These are phyloP conservation scores for Periglandula ipomoeae DNA, from an alignment of 2,329 filamentous ascomycete species.

Conservation along the genomic window DNA sequence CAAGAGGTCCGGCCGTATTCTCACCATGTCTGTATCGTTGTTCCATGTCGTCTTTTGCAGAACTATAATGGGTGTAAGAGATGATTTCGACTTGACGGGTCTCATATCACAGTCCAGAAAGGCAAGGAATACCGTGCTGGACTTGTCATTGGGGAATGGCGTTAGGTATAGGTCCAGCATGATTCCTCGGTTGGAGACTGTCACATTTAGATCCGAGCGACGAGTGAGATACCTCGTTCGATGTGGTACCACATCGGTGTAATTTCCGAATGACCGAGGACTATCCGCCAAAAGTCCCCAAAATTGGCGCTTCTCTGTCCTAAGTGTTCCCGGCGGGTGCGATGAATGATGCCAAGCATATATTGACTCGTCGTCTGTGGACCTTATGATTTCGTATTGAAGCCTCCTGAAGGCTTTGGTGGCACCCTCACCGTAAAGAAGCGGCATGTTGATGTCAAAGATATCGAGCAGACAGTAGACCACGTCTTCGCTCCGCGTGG, in stretches of 20 bases:
- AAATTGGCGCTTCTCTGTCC: neutral
- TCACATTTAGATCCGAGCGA: neutral
- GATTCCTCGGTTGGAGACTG: neutral
- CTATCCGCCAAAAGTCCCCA: neutral
- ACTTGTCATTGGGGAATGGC: conserved; percentile 17
- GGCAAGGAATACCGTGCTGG: conserved; percentile 18
- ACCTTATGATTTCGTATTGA: neutral
- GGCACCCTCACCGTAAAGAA: conserved; percentile 23
- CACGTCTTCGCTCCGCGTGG: conserved; percentile 20
- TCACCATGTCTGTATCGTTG: conserved; percentile 18
- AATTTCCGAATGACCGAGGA: neutral
- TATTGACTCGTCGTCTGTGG: neutral
- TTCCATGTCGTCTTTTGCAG: conserved; percentile 20
- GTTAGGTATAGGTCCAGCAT: conserved; percentile 13
- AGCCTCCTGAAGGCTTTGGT: conserved; percentile 18
- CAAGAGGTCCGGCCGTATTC: conserved; percentile 17
- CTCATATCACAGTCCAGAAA: conserved; percentile 21
- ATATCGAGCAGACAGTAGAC: conserved; percentile 24
- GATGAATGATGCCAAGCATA: neutral
- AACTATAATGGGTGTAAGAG: conserved; percentile 16
- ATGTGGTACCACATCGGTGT: neutral
- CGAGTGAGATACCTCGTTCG: neutral
- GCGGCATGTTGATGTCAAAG: conserved; percentile 24
- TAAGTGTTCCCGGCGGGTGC: neutral
- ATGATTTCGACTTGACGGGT: conserved; percentile 11